Evolutionary conservation across 1,284 basidiomycete genomes (phyloP).

Genomic region (Cutaneotrichosporon cavernicola): DNA sequence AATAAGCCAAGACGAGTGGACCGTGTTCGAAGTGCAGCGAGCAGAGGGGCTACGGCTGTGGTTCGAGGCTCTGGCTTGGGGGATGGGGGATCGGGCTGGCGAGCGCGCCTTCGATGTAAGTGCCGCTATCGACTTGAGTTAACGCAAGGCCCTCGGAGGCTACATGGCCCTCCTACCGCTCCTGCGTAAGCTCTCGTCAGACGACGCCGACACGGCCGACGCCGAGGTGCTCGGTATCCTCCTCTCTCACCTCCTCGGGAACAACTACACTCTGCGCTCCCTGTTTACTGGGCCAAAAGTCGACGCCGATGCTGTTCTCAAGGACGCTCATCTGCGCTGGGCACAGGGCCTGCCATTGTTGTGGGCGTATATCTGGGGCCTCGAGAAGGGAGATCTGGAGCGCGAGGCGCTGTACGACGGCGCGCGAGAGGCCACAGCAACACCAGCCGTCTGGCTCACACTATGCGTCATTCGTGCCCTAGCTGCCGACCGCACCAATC

Average conservation of each 20-base stretch:
- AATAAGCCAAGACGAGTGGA: conserved; percentile 33
- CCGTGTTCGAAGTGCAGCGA: conserved; percentile 46
- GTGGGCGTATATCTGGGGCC: conserved; percentile 42
- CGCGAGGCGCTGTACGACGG: conserved; percentile 7
- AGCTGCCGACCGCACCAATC: conserved; percentile 25
- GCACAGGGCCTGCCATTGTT: conserved; percentile 35
- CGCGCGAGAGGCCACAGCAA: conserved; percentile 5
- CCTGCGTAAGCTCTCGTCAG: conserved; percentile 13
- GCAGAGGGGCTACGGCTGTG: conserved; percentile 43
- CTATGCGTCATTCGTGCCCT: conserved; percentile 34
- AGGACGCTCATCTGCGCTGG: conserved; percentile 35
- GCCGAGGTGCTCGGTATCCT: conserved; percentile 35
- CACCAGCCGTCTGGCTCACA: conserved; percentile 27
- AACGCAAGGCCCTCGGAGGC: conserved; percentile 33
- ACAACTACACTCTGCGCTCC: conserved; percentile 44
- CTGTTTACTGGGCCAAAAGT: conserved; percentile 25
- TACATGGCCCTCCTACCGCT: conserved; percentile 32
- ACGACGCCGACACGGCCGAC: not conserved
- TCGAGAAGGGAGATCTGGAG: not conserved
- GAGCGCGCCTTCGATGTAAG: conserved; percentile 37
- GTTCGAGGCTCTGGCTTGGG: conserved; percentile 44
- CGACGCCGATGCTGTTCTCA: conserved; percentile 20
- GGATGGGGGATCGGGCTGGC: conserved; percentile 35
- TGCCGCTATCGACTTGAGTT: not conserved
- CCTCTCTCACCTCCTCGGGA: conserved; percentile 42